Base-by-base conservation (phyloP, 768 basidiomycete species). In the Kwoniella sp. region DNA sequence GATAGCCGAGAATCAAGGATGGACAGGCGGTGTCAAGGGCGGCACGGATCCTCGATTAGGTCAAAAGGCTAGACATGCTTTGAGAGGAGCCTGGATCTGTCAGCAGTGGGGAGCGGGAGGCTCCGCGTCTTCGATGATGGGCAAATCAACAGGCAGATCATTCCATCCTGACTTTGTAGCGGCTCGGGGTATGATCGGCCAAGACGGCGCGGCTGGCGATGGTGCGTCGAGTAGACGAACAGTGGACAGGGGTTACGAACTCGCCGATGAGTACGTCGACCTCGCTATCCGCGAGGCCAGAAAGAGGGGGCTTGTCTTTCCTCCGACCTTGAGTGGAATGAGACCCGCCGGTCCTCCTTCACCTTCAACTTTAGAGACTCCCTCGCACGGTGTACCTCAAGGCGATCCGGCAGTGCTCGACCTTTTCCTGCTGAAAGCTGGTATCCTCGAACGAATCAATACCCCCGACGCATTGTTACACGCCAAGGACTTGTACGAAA, bases 41-140 rank as follows among this genome's bases (percentile, higher is more conserved):
- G 77, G 77, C 1, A 78, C 77, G 25, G 71, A 76, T 47, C 64
- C 75, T 4, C 17, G 63, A 50, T 62, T 78, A 3, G 75, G 77
- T 17, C 70, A 71, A 54, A 75, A 73, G 61, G 73, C 68, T 9
- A 63, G 77, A 17, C 73, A 75, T 66, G 71, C 73, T 5, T 53
- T 78, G 19, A 56, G 77, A 51, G 74, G 71, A 6, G 77, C 77
- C 29, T 78, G 77, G 77, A 70, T 76, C 15, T 72, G 72, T 57
- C 72, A 77, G 53, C 65, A 73, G 33, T 69, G 64, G 62, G 77
- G 77, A 17, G 68, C 66, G 19, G 77, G 77, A 4, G 63, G 65
- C 12, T 60, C 68, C 12, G 64, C 57, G 1, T 53, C 64, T 37
- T 60, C 58, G n/a, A 49, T 49, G 17, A 71, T 76, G 19, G 64